Percentiles rank a stretch among this genome's conserved stretches.
phyloP scores from a whole-genome alignment of 2,329 filamentous ascomycete species.

The Diaporthe vexans region DNA sequence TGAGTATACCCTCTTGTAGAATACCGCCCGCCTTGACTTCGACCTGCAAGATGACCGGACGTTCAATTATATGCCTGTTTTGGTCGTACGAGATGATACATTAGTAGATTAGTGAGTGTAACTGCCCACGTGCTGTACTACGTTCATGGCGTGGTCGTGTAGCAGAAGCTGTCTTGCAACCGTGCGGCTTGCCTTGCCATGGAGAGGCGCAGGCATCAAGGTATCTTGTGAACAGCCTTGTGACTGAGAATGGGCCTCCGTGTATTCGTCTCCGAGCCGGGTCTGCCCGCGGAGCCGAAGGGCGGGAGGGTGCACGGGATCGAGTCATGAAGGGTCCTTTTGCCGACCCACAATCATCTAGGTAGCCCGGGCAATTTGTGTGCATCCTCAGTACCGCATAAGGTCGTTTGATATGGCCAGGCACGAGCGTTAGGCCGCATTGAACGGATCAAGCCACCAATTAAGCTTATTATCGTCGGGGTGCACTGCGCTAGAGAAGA shows the following conservation, averaged over 20 bases:
- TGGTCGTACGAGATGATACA: too few relatives aligned
- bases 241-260: too few relatives aligned
- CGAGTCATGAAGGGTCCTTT: constrained; percentile 15
- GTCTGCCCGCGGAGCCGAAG: background rate
- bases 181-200: too few relatives aligned
- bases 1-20: too few relatives aligned
- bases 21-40: too few relatives aligned
- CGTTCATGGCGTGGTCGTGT: too few relatives aligned
- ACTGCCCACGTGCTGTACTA: too few relatives aligned
- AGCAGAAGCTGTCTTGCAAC: too few relatives aligned
- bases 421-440: background rate
- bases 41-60: background rate
- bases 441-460: constrained; percentile 14
- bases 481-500: background rate
- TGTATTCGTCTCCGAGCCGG: background rate
- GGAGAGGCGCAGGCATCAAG: too few relatives aligned
- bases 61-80: too few relatives aligned
- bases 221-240: too few relatives aligned
- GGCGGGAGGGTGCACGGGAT: background rate
- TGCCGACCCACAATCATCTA: constrained; percentile 9
- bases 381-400: background rate
- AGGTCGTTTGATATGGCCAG: background rate
- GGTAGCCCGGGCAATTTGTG: background rate
- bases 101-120: too few relatives aligned
- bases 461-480: constrained; percentile 4